Conservation (phyloP, 2,329 filamentous ascomycete genomes). For the Apiospora kogelbergensis region DNA sequence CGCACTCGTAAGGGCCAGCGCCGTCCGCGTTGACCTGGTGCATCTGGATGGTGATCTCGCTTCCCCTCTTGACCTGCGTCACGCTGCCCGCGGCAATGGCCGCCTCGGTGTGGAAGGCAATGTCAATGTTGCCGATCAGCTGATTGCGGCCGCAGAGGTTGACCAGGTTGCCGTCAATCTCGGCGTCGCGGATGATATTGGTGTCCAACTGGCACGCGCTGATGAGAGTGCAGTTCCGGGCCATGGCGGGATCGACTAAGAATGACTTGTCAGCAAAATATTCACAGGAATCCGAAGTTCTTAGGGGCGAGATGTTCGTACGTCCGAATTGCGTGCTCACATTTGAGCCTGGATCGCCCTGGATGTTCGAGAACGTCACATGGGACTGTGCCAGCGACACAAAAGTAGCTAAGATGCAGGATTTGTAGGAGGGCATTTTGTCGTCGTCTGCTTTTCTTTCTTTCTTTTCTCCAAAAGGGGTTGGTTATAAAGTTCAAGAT, state of each 20-base stretch:
- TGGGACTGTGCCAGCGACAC: conserved; percentile 41
- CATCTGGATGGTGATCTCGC: conserved; percentile 44
- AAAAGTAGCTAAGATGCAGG: conserved; percentile 34
- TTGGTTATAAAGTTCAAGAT: conserved; percentile 18
- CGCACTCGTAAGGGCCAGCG: conserved; percentile 56
- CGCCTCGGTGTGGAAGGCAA: conserved; percentile 42
- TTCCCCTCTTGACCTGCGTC: conserved; percentile 49
- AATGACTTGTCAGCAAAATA: neutral
- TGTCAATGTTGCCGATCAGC: conserved; percentile 38
- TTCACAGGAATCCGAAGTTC: too few species aligned
- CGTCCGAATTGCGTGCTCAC: conserved; percentile 49
- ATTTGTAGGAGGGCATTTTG: conserved; percentile 37
- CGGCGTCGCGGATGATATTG: conserved; percentile 61
- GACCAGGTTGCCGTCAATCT: conserved; percentile 51
- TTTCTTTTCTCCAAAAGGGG: neutral
- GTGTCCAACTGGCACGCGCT: conserved; percentile 66
- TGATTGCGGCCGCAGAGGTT: conserved; percentile 65
- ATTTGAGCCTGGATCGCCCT: conserved; percentile 45
- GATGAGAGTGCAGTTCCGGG: conserved; percentile 63
- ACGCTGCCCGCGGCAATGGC: conserved; percentile 47
- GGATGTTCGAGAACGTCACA: conserved; percentile 46
- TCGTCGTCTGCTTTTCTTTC: neutral
- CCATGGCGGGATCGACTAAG: conserved; percentile 52
- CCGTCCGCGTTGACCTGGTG: conserved; percentile 57
- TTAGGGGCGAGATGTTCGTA: conserved; percentile 21